Conservation (phyloP, 495 filamentous ascomycete species). For the Umbilicaria muhlenbergii region DNA sequence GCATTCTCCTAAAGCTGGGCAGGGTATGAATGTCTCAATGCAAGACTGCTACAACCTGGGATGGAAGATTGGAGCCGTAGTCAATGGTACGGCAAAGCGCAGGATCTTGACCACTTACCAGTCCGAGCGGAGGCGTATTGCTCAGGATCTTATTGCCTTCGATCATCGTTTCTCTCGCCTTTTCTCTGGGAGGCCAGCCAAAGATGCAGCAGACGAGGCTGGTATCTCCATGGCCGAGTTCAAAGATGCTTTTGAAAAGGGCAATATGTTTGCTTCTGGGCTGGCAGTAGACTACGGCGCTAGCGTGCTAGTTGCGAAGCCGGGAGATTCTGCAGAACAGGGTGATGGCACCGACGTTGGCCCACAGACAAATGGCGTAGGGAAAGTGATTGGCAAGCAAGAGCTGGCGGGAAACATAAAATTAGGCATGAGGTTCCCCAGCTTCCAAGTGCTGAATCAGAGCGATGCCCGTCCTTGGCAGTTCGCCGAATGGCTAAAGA, state of each 20-base stretch:
- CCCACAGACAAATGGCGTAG: neutral
- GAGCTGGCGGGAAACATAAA: constrained; percentile 29
- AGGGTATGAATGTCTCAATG: constrained; percentile 62
- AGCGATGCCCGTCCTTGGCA: constrained; percentile 43
- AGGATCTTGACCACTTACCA: constrained; percentile 55
- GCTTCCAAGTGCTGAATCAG: constrained; percentile 42
- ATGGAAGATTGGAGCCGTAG: constrained; percentile 55
- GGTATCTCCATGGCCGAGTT: constrained; percentile 30
- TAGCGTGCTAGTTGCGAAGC: constrained; percentile 22
- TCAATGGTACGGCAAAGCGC: constrained; percentile 32
- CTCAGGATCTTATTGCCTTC: constrained; percentile 59
- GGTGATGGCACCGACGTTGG: constrained; percentile 28
- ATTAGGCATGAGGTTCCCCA: constrained; percentile 41
- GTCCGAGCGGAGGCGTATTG: constrained; percentile 49
- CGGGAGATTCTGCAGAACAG: constrained; percentile 16
- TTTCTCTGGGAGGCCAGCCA: constrained; percentile 24
- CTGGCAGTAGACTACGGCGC: constrained; percentile 29
- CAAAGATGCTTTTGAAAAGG: constrained; percentile 29
- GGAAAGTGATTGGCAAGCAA: constrained; percentile 10
- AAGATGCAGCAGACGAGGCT: constrained; percentile 20
- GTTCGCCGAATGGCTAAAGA: constrained; percentile 27
- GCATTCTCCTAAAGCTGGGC: constrained; percentile 55
- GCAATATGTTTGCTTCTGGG: constrained; percentile 32
- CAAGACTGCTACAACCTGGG: constrained; percentile 54
- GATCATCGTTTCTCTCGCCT: constrained; percentile 43